Base-by-base conservation (phyloP, 768 basidiomycete genomes). In the Xerocomellus chrysenteron region DNA sequence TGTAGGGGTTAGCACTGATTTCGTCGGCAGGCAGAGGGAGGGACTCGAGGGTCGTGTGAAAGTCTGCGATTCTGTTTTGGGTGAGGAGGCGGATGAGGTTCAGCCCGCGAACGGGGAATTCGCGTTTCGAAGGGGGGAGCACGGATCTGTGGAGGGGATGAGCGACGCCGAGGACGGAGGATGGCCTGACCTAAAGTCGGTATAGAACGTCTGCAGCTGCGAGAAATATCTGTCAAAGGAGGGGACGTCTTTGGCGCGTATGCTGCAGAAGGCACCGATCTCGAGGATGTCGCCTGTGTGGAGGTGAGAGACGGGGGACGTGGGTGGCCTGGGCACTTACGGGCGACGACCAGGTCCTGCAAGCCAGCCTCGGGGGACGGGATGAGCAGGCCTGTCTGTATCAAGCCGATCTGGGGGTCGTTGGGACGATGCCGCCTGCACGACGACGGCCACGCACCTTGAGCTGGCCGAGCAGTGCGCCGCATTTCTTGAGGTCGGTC, bases 141-240 rank as follows among this genome's bases (percentile, higher is more conserved):
- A 78, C 74, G 51, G 85, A 78, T 71, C 92, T 68, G 32, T 87
- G n/a, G 39, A 14, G 13, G 28, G 17, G 3, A 17, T 49, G 54
- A 54, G 53, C 47, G 42, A 30, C 19, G 36, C 26, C 40, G 53
- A 59, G 57, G 54, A 53, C 24, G 10, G 13, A 14, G 53, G 21
- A 55, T n/a, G 40, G 16, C 10, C 47, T n/a, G 56, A 87, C 91
- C 83, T 82, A 71, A 86, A 90, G 72, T 94, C 91, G 47, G 85
- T 86, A 76, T 96, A 97, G 77, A 92, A 96, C 0, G 87, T 86
- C 64, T 90, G 87, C 5, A 97, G 80, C 73, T 96, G 92, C 16
- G 92, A 87, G 70, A 95, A 93, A 72, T 97, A 98, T 61, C 95
- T 85, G 73, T 96, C 92, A 69, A 98, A 99, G 1, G 92, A 89